Conservation (phyloP, 352 stramenopile genomes). For the Aphanomyces euteiches region DNA sequence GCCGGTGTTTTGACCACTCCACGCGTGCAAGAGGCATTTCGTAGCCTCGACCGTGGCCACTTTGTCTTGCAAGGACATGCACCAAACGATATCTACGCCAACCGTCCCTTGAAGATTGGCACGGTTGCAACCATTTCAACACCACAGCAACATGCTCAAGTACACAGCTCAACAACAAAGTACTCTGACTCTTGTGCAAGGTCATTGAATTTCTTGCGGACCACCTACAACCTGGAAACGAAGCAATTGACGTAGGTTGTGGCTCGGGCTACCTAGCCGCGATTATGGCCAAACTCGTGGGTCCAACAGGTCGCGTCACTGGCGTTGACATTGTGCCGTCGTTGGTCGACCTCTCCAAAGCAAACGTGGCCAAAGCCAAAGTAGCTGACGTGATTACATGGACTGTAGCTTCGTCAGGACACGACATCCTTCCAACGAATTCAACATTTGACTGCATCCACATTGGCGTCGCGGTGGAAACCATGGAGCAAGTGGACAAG, state of each 20-base stretch:
- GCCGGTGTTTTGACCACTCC: conserved; percentile 58
- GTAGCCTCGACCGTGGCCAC: conserved; percentile 56
- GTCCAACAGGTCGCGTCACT: conserved; percentile 45
- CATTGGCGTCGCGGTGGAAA: conserved; percentile 72
- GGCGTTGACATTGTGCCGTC: conserved; percentile 79
- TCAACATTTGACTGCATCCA: conserved; percentile 69
- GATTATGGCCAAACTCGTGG: conserved; percentile 71
- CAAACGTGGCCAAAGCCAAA: conserved; percentile 53
- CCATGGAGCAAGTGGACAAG: conserved; percentile 62
- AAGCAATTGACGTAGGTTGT: conserved; percentile 66
- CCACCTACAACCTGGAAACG: conserved; percentile 60
- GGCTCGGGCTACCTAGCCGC: conserved; percentile 79
- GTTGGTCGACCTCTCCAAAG: conserved; percentile 58
- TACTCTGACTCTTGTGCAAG: conserved; percentile 32
- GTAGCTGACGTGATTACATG: conserved; percentile 35
- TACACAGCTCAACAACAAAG: neutral
- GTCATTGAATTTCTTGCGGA: conserved; percentile 61
- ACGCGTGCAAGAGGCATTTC: conserved; percentile 57
- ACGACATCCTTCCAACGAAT: conserved; percentile 32
- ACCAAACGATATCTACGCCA: conserved; percentile 50
- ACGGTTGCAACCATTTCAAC: conserved; percentile 81
- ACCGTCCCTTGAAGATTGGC: conserved; percentile 72
- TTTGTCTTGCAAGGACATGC: conserved; percentile 46
- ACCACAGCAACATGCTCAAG: conserved; percentile 68
- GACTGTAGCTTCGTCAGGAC: conserved; percentile 37